Evolutionary conservation across 2,329 filamentous ascomycete species (phyloP).

Genomic region (Neopestalotiopsis sp.): DNA sequence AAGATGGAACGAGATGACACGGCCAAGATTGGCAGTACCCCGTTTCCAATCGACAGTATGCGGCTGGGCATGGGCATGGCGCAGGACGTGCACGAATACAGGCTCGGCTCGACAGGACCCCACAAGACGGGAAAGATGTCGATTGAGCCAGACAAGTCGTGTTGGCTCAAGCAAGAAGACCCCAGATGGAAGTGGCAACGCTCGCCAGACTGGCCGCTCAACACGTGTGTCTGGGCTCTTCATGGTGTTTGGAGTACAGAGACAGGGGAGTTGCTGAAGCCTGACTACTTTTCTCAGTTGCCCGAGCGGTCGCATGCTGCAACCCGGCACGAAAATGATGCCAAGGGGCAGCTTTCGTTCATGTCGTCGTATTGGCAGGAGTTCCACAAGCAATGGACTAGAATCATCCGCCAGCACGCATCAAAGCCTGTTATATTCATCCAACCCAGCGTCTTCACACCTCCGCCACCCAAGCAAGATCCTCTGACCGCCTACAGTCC

Average conservation of each 20-base stretch:
- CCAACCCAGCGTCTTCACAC: conserved; percentile 27
- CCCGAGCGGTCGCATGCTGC: conserved; percentile 18
- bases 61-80: conserved; percentile 24
- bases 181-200: conserved; percentile 25
- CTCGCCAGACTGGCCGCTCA: conserved; percentile 23
- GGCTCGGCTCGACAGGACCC: conserved; percentile 27
- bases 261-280: conserved; percentile 24
- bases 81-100: conserved; percentile 26
- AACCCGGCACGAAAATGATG: conserved; percentile 20
- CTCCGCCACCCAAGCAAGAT: conserved; percentile 23
- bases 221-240: conserved; percentile 30
- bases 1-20: conserved; percentile 25
- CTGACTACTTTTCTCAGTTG: conserved; percentile 25
- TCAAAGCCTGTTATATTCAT: conserved; percentile 23
- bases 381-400: conserved; percentile 25
- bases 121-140: conserved; percentile 25
- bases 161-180: conserved; percentile 28
- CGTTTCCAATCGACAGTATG: conserved; percentile 28
- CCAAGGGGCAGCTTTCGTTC: conserved; percentile 22
- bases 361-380: conserved; percentile 28
- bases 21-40: conserved; percentile 28
- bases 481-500: conserved; percentile 27
- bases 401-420: conserved; percentile 21
- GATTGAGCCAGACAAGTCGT: conserved; percentile 21
- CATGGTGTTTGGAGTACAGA: conserved; percentile 27